Evolutionary conservation across 345 rosid species (phyloP).

Genomic region (Salix koriyanagi): DNA sequence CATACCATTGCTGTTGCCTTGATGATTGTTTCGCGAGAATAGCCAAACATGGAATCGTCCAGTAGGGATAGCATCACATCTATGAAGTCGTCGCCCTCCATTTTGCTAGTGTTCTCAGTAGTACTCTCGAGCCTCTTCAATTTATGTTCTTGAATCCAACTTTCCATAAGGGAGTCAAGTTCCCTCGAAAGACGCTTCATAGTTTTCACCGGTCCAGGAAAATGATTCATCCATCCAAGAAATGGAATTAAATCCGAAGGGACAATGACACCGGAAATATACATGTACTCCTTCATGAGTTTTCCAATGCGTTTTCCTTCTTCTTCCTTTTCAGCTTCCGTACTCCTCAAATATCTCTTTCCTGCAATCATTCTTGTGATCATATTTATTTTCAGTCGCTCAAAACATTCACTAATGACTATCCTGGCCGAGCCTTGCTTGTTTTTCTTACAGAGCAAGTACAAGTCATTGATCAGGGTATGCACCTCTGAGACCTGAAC

Average conservation of each 20-base stretch:
- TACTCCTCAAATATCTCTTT: constrained; percentile 16
- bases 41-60: constrained; percentile 11
- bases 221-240: constrained; percentile 28
- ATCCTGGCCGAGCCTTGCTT: neutral
- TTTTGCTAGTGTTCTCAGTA: neutral
- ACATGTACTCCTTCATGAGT: constrained; percentile 31
- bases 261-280: constrained; percentile 17
- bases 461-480: constrained; percentile 7
- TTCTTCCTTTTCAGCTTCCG: neutral
- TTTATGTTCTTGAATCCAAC: constrained; percentile 37
- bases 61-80: constrained; percentile 20
- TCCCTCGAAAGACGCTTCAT: constrained; percentile 19
- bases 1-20: constrained; percentile 24
- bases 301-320: constrained; percentile 24
- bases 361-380: constrained; percentile 27
- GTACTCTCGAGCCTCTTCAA: neutral
- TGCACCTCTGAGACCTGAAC: constrained; percentile 20
- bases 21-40: constrained; percentile 15
- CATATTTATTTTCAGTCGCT: constrained; percentile 12
- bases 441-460: neutral
- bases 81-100: constrained; percentile 8
- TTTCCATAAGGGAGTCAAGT: constrained; percentile 23
- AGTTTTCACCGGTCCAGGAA: constrained; percentile 6
- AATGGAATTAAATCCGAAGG: constrained; percentile 31
- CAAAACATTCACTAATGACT: constrained; percentile 12